Evolutionary conservation across 208 protist genomes (phyloP), one percentile per base, ranked within the genome.

Genomic region (Acanthamoeba culbertsoni): DNA sequence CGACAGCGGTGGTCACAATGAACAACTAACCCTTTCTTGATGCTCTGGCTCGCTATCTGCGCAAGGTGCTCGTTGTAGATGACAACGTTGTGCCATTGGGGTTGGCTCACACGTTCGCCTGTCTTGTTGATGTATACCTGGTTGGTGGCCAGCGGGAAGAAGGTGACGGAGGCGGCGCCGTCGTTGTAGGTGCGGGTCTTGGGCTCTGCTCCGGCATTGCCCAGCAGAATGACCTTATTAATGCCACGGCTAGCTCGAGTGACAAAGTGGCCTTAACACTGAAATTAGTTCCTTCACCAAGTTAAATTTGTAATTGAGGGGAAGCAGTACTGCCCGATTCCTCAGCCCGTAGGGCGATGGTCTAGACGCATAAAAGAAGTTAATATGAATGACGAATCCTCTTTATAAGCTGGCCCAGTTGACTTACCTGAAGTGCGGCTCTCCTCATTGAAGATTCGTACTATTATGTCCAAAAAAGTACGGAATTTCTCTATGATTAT

Each of bases 171-270:
- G 26, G 68, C 37, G 40, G 68, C 20, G 14, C 68, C 68, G 40
- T 79, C 68, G 68, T 79, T 79, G 42, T 79, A 79, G n/a, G 68
- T 79, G 68, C 68, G 68, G 37, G 37, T 48, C 68, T 79, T 79
- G 1, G 68, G 40, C 20, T 79, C 68, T 26, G 68, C 68, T 18
- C 68, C 68, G 16, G 68, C 68, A 79, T 79, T 79, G 68, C 68
- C 68, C 0, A 79, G 68, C 68, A 79, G 37, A 40, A 79, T 79
- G n/a, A 79, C 68, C 26, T 79, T 79, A 23, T 79, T 79, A 40
- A 79, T 79, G 20, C 68, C 68, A n/a, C 68, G 68, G 20, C 40
- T 51, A 20, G 37, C 68, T 40, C 26, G 26, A 3, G 68, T 40
- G 12, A 79, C 68, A 31, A 79, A 79, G 37, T 18, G 68, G n/a